Evolutionary conservation across 169 alveolate species (phyloP).

Genomic region (Cytauxzoon felis): DNA sequence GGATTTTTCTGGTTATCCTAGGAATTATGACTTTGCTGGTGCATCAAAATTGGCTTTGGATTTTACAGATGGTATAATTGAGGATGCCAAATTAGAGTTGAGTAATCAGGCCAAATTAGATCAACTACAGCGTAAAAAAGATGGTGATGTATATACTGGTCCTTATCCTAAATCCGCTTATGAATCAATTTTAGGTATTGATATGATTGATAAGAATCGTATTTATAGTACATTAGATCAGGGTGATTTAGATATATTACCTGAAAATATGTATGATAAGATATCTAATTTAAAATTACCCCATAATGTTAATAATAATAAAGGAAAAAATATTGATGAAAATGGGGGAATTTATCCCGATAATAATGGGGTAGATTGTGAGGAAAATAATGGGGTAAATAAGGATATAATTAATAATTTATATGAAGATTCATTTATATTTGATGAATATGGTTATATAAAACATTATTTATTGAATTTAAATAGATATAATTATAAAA

Average conservation of each 20-base stretch:
- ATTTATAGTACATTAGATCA: slow-evolving; percentile 6
- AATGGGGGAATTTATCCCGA: background rate
- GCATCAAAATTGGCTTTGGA: slow-evolving; percentile 32
- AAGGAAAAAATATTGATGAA: background rate
- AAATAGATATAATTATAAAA: slow-evolving; percentile 46
- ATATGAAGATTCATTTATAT: slow-evolving; percentile 27
- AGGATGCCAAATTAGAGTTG: background rate
- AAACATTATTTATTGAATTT: slow-evolving; percentile 38
- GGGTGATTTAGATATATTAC: slow-evolving; percentile 2
- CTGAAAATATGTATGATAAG: slow-evolving; percentile 17
- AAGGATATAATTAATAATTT: slow-evolving; percentile 27
- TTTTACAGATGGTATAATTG: slow-evolving; percentile 4
- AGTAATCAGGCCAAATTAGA: too few relatives aligned
- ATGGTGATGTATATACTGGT: slow-evolving; percentile 7
- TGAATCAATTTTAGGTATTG: slow-evolving; percentile 1
- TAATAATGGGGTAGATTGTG: background rate
- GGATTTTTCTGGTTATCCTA: slow-evolving; percentile 47
- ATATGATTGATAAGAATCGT: background rate
- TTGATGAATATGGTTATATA: slow-evolving; percentile 46
- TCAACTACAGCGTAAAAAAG: background rate
- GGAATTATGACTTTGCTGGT: slow-evolving; percentile 43
- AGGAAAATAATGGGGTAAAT: background rate
- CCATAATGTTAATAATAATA: background rate
- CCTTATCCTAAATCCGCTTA: slow-evolving; percentile 21
- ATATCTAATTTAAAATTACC: slow-evolving; percentile 9